Percentiles rank a stretch among this genome's conserved stretches.
Conservation (phyloP, 495 filamentous ascomycete genomes). For the Chaetomidium leptoderma region DNA sequence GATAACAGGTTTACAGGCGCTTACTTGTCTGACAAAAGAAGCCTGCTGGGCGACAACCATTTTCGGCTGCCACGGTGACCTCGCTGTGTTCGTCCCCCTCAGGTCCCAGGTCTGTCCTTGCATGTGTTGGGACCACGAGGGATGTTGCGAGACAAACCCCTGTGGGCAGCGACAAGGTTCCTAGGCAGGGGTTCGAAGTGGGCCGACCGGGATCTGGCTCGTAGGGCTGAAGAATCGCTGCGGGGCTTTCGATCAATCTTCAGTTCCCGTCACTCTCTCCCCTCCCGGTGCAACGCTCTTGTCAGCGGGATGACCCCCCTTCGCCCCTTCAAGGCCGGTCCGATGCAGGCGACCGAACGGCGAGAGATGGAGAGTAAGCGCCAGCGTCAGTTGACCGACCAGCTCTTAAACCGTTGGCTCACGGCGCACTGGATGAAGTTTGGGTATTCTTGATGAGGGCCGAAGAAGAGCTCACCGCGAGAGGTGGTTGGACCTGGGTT, state of each 20-base stretch:
- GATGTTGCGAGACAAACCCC: not conserved
- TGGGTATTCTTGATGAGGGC: not conserved
- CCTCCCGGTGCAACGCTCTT: not conserved
- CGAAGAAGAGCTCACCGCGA: not conserved
- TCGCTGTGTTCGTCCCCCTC: no score
- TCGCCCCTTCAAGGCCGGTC: not conserved
- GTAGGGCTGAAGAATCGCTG: slow-evolving; percentile 12
- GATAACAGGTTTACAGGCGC: no score
- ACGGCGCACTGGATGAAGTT: not conserved
- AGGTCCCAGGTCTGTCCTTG: no score
- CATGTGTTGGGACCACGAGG: no score
- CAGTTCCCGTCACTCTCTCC: no score
- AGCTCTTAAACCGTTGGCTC: not conserved
- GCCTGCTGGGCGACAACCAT: no score
- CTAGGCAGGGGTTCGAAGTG: not conserved
- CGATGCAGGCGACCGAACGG: not conserved
- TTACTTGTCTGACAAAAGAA: no score
- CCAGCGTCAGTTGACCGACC: not conserved
- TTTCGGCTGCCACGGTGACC: no score
- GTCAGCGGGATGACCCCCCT: not conserved
- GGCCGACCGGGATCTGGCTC: slow-evolving; percentile 4
- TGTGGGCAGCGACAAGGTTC: not conserved
- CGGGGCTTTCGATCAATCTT: slow-evolving; percentile 1
- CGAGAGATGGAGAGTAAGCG: not conserved
- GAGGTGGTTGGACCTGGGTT: not conserved